Evolutionary conservation across 2,329 filamentous ascomycete genomes (phyloP), one percentile per base, ranked within the genome.

Genomic region (Exserohilum turcica): DNA sequence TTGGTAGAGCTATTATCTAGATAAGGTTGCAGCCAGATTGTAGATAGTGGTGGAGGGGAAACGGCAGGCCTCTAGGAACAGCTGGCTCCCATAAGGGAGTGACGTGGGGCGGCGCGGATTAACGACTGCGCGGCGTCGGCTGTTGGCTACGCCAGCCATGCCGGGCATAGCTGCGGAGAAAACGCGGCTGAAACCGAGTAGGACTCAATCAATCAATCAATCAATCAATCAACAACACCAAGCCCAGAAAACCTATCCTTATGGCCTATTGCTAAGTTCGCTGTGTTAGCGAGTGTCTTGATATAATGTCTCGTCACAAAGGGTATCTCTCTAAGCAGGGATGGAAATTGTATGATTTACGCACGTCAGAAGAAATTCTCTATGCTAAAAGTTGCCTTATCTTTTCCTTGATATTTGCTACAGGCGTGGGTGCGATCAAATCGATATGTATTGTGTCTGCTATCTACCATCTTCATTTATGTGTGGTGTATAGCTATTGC

Each of bases 111-210:
- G 40, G 49, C 39, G 54, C 54, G 45, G 48, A 56, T 50, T 15
- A 52, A 53, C 45, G 37, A 53, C 45, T 19, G 48, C 36, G 27
- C 48, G 44, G 48, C 55, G 51, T 54, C 47, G 33, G 55, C 55
- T 52, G 47, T 51, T 36, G 18, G 52, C 52, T 38, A 54, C 37
- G 24, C 39, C 32, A 27, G 29, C 18, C 36, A 31, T n/a, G n/a
- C 51, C 44, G 40, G 52, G 52, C 52, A 55, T 50, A 51, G 52
- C 52, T 55, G 52, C 47, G 32, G 37, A 37, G 35, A 38, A n/a
- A n/a, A 28, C 51, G 33, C 51, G 40, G 51, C 51, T 54, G 45
- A 42, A 54, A 54, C 27, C 45, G 39, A 47, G 45, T 40, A 40
- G 45, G 24, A 43, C 38, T 40, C 13, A 52, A 52, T 46, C 46